Evolutionary conservation across 768 basidiomycete species (phyloP).

Genomic region (Pholiota conissans): DNA sequence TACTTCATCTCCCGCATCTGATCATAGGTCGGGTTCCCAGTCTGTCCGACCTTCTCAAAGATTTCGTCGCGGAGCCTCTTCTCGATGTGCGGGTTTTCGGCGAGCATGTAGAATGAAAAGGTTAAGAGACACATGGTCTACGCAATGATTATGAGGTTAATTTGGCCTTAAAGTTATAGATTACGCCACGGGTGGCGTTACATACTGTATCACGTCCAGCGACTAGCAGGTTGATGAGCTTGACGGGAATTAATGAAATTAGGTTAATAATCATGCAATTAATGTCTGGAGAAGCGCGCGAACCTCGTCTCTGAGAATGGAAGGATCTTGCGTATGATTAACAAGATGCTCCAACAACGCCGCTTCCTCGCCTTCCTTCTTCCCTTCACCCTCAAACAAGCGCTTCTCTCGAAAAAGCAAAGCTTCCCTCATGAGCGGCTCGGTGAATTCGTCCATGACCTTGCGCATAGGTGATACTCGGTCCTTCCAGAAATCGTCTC

Average conservation of each 20-base stretch:
- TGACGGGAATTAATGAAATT: slow-evolving; percentile 23
- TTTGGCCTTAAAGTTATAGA: background rate
- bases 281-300: background rate
- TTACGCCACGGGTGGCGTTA: slow-evolving; percentile 22
- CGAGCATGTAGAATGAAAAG: slow-evolving; percentile 43
- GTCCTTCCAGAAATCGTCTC: slow-evolving; percentile 46
- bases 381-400: slow-evolving; percentile 8
- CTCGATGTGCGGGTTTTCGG: slow-evolving; percentile 40
- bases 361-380: slow-evolving; percentile 29
- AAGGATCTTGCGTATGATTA: slow-evolving; percentile 38
- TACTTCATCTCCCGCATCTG: slow-evolving; percentile 48
- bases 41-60: slow-evolving; percentile 36
- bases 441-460: slow-evolving; percentile 43
- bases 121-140: slow-evolving; percentile 42
- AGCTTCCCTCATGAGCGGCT: slow-evolving; percentile 38
- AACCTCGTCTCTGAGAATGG: slow-evolving; percentile 21
- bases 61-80: slow-evolving; percentile 40
- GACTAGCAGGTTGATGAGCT: slow-evolving; percentile 47
- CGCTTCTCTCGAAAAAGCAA: slow-evolving; percentile 2
- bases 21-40: slow-evolving; percentile 39
- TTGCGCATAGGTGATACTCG: slow-evolving; percentile 37
- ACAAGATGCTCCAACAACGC: slow-evolving; percentile 45
- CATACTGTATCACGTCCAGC: slow-evolving; percentile 51
- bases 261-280: slow-evolving; percentile 18
- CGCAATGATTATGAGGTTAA: background rate